Percentiles rank a stretch among this genome's conserved stretches.
Evolutionary conservation across 805 yeast species (phyloP).

Genomic region (Barnettozyma salicaria): DNA sequence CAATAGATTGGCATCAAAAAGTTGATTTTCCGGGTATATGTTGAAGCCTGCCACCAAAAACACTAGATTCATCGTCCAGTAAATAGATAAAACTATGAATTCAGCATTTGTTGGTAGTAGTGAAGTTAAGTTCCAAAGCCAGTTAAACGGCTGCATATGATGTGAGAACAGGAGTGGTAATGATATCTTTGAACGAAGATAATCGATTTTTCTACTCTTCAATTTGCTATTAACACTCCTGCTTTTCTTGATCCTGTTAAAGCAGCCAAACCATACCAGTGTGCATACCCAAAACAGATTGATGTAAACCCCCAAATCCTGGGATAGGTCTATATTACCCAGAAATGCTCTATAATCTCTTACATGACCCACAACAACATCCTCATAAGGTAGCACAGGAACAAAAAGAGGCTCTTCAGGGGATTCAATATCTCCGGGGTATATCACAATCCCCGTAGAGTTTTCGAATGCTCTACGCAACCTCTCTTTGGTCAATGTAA

Average conservation of each 20-base stretch:
- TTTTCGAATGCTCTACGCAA: conserved; percentile 10
- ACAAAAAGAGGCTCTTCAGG: conserved; percentile 6
- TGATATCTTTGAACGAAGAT: conserved; percentile 15
- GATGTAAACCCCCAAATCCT: conserved; percentile 18
- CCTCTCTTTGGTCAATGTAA: conserved; percentile 9
- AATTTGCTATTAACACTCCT: conserved; percentile 15
- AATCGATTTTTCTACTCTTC: conserved; percentile 13
- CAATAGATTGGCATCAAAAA: conserved; percentile 16
- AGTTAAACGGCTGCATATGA: conserved; percentile 20
- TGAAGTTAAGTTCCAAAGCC: conserved; percentile 10
- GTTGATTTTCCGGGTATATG: conserved; percentile 14
- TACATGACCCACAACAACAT: conserved; percentile 10
- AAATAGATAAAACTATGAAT: conserved; percentile 27
- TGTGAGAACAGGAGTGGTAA: conserved; percentile 17
- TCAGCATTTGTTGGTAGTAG: conserved; percentile 22
- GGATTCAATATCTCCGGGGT: conserved; percentile 1
- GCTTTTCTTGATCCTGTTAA: conserved; percentile 15
- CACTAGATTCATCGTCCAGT: conserved; percentile 23
- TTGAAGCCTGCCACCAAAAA: conserved; percentile 10
- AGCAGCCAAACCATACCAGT: conserved; percentile 17
- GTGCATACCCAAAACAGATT: conserved; percentile 19
- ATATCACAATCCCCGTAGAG: conserved; percentile 9
- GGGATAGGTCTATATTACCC: conserved; percentile 23
- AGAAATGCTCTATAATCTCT: conserved; percentile 24
- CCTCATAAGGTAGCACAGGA: conserved; percentile 15